Base-by-base conservation (phyloP, 2,329 filamentous ascomycete genomes). In the Aspergillus pseudoglaucus region DNA sequence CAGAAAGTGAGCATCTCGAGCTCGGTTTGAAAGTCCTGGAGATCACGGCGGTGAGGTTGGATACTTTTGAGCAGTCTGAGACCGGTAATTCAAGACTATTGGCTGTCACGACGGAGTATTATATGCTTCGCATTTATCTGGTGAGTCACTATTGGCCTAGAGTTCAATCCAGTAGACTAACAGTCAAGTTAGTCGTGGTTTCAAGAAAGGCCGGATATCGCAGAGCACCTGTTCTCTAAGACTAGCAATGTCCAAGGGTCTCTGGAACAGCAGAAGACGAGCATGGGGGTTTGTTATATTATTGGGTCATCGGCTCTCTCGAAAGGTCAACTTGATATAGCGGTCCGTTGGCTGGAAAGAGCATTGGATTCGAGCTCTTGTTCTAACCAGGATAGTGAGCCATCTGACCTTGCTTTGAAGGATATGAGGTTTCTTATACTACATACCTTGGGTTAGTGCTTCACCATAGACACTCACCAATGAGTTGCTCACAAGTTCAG, bases 201-300 rank as follows among this genome's bases (percentile, higher is more conserved):
- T 57, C 83, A 90, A 60, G 75, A 80, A 37, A 80, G 84, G 37
- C 73, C 86, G 12, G 86, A 91, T 48, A 78, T 90, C 42, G 87
- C 88, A 23, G 88, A 95, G 47, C 82, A 88, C 64, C 82, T 93
- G 75, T 90, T 85, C 64, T 67, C 67, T 32, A 87, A 87, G 57
- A 67, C 81, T 42, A 57, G 10, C 37, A 10, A 20, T 5, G 14
- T 6, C 17, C 17, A 8, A 20, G n/a, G 18, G 10, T 10, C 37
- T 45, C 46, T 61, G 1, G 62, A 80, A 2, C 75, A 83, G 39
- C 65, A 76, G 0, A 52, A 66, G 2, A 75, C 75, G 1, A 73
- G 90, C 39, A 78, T 83, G 3, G 83, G 89, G 56, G 70, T 84
- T 2, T 73, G 90, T 6, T 87, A 84, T 53, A 82, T 85, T 50